phyloP scores from a whole-genome alignment of 257 asterid genomes.

The Solanum infundibuliforme region DNA sequence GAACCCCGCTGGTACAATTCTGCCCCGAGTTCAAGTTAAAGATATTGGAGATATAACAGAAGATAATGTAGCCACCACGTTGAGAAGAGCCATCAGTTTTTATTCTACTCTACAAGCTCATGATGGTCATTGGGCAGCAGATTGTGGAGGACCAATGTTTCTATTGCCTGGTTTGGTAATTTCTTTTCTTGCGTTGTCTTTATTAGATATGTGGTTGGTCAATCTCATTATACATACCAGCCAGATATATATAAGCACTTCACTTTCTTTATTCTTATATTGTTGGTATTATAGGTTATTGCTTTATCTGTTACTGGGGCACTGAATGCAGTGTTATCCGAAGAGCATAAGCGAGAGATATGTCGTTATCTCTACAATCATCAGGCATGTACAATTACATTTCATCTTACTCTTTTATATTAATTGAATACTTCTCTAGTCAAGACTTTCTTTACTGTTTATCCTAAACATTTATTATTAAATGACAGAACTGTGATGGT shows the following conservation, averaged over 20 bases:
- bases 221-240: background rate
- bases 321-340: slow-evolving; percentile 61
- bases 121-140: slow-evolving; percentile 98
- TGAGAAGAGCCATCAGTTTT: slow-evolving; percentile 71
- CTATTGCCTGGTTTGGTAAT: slow-evolving; percentile 91
- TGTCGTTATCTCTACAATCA: slow-evolving; percentile 92
- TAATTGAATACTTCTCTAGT: background rate
- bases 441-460: background rate
- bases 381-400: slow-evolving; percentile 37
- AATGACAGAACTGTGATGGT: slow-evolving; percentile 74
- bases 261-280: background rate
- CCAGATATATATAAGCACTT: background rate
- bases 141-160: slow-evolving; percentile 97
- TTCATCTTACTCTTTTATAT: background rate
- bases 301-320: slow-evolving; percentile 75
- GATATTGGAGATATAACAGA: slow-evolving; percentile 65
- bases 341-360: slow-evolving; percentile 67
- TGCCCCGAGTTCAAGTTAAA: slow-evolving; percentile 64
- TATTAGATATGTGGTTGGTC: background rate
- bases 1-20: slow-evolving; percentile 14
- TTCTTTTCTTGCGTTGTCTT: background rate
- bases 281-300: slow-evolving; percentile 41
- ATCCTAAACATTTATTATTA: background rate
- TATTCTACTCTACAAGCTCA: slow-evolving; percentile 74
- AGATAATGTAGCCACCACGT: slow-evolving; percentile 52